Conservation (phyloP, 1,139 yeast genomes). For the Saccharomyces pastorianus region DNA sequence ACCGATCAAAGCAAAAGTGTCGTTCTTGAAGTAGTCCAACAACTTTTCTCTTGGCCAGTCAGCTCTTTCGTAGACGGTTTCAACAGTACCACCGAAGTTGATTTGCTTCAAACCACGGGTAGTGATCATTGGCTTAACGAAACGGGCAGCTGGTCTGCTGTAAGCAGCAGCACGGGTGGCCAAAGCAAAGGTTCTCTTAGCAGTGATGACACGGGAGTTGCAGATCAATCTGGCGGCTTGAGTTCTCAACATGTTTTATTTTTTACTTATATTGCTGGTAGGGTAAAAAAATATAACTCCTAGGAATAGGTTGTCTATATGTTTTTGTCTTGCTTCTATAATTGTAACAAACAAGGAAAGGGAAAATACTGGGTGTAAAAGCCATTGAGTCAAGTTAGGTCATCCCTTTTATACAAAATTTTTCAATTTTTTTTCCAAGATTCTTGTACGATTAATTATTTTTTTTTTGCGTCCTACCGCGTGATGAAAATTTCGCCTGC, state of each 20-base stretch:
- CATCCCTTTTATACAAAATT: background rate
- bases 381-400: background rate
- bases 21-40: conserved; percentile 93
- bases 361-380: background rate
- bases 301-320: background rate
- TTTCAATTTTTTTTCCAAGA: background rate
- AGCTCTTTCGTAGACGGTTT: conserved; percentile 93
- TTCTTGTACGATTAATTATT: background rate
- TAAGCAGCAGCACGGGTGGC: conserved; percentile 37
- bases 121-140: conserved; percentile 32
- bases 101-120: conserved; percentile 90
- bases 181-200: conserved; percentile 57
- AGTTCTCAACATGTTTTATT: conserved; percentile 26
- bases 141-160: conserved; percentile 37
- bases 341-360: background rate
- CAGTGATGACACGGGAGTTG: conserved; percentile 36
- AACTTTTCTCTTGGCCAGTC: conserved; percentile 99
- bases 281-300: conserved; percentile 2
- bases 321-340: background rate
- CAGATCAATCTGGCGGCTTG: conserved; percentile 32
- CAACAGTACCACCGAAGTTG: conserved; percentile 94
- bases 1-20: conserved; percentile 94
- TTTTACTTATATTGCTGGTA: conserved; percentile 1
- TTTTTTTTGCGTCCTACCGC: background rate
- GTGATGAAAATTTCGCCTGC: background rate